A percentile compares a stretch with the other conserved stretches of the same genome.
Conservation (phyloP, 2,329 filamentous ascomycete genomes). For the Penicillium palitans region DNA sequence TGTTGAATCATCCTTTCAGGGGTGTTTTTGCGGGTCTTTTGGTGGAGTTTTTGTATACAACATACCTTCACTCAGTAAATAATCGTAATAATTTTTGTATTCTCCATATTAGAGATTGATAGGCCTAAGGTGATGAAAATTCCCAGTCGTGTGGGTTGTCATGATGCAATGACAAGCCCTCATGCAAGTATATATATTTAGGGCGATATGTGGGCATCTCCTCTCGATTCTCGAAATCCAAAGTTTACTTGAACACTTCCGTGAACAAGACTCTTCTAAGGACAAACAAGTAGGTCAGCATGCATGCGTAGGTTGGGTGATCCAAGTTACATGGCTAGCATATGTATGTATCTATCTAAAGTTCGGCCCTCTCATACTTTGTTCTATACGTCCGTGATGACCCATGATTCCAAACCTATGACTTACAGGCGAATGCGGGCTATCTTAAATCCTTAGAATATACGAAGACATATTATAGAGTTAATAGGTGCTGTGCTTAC, state of each 20-base stretch:
- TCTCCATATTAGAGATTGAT: neutral
- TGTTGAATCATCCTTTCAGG: neutral
- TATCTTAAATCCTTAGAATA: neutral
- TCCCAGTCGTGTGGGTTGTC: neutral
- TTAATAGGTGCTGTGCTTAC: neutral
- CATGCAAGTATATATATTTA: neutral
- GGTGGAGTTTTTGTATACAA: neutral
- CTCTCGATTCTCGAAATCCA: neutral
- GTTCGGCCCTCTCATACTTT: neutral
- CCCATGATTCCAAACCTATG: no score
- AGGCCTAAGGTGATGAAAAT: no score
- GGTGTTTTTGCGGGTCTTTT: neutral
- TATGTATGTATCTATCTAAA: neutral
- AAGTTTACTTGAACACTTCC: neutral
- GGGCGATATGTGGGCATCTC: rapidly evolving
- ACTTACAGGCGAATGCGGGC: neutral
- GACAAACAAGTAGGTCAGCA: neutral
- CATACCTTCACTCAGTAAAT: neutral
- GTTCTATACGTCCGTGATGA: neutral
- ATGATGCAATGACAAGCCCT: neutral
- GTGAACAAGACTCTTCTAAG: no score
- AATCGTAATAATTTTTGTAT: neutral
- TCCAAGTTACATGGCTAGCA: neutral
- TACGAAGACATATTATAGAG: neutral
- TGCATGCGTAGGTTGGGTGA: neutral